Evolutionary conservation across 768 basidiomycete species (phyloP).

Genomic region (Boletus tylopilopsis): DNA sequence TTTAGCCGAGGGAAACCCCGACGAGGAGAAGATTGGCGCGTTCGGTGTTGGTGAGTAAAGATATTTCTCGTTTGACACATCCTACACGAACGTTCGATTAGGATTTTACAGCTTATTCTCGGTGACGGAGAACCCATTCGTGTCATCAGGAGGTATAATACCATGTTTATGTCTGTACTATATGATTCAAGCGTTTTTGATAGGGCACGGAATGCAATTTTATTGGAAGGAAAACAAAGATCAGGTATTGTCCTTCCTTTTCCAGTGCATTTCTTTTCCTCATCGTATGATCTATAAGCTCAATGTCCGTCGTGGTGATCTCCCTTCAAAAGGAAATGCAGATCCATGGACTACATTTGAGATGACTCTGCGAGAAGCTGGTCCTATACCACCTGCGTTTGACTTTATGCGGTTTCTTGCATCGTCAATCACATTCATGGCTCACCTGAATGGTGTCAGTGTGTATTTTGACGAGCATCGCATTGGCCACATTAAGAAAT

Average conservation of each 20-base stretch:
- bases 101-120: conserved; percentile 82
- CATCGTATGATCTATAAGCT: conserved; percentile 42
- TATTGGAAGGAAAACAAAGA: conserved; percentile 95
- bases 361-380: conserved; percentile 80
- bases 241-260: conserved; percentile 45
- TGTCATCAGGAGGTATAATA: conserved; percentile 69
- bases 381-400: conserved; percentile 75
- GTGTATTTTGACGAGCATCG: conserved; percentile 81
- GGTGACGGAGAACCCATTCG: conserved; percentile 79
- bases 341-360: conserved; percentile 81
- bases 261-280: background rate
- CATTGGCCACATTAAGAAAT: conserved; percentile 64
- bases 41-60: conserved; percentile 22
- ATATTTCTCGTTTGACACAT: background rate
- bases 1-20: conserved; percentile 25
- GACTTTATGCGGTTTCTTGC: conserved; percentile 88
- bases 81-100: conserved; percentile 11
- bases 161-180: conserved; percentile 2
- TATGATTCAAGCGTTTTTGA: conserved; percentile 3
- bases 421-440: conserved; percentile 93
- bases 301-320: conserved; percentile 73
- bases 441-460: conserved; percentile 66
- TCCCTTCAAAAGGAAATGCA: conserved; percentile 38
- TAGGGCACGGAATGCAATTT: conserved; percentile 91
- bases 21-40: conserved; percentile 25